Evolutionary conservation across 805 yeast species (phyloP), one percentile per base, ranked within the genome.

Genomic region (Candida tallmaniae): DNA sequence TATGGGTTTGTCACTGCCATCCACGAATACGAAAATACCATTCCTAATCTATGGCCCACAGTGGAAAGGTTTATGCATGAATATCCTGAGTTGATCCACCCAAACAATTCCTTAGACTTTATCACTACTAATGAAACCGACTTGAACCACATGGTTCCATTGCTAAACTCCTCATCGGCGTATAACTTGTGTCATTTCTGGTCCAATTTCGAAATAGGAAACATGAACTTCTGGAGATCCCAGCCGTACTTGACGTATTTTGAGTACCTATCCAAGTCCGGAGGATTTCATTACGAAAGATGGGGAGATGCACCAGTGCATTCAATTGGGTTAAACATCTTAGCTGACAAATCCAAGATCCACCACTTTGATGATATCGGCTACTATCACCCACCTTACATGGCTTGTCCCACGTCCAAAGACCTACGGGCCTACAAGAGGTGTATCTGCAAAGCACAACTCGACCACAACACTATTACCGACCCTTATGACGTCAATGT

Each of bases 131-230:
- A 52, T 34, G 76, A 74, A 41, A 39, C 56, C 2, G 58, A 56
- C 6, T 42, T 62, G 7, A 48, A 50, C 31, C 45, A 39, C 16
- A 29, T 15, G 18, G 37, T 40, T 2, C 42, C 45, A 4, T 20
- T 48, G 7, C 30, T 45, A 2, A 29, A 47, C 4, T 39, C 53
- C 5, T 65, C 63, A 28, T 48, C 56, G 5, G 39, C 50, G 12
- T 77, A 69, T 54, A 76, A 75, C 48, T 54, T 74, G 54, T 76
- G 82, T 48, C 83, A 76, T 51, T 77, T 76, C 50, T 76, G 83
- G 83, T 73, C 81, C 16, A 77, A 77, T 49, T 77, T 77, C 45
- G 83, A 77, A 46, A 65, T 77, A 27, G 78, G 65, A 2, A 72
- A 71, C 47, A 50, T 77, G 38, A 59, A 71, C 39, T 74, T 75